Base-by-base conservation (phyloP, 768 basidiomycete genomes). In the Lentinus tigrinus region DNA sequence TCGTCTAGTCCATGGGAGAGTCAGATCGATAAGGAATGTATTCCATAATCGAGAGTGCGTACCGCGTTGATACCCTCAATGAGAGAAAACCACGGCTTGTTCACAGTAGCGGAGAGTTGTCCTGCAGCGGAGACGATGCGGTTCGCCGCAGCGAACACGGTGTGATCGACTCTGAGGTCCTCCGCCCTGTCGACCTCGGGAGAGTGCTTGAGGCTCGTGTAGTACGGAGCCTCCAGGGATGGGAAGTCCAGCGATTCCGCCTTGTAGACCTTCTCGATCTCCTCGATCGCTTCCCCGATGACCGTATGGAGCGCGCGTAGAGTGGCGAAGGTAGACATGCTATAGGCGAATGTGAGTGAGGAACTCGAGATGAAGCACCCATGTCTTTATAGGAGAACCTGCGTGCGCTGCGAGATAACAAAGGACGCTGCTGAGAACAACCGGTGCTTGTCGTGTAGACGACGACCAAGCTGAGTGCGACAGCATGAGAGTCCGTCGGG, bases 61-160 rank as follows among this genome's bases (percentile, higher is more conserved):
- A 46, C 43, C 9, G 43, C 19, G 21, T 46, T 46, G 4, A 46
- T 46, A 11, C 43, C 86, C 67, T 89, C 89, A 63, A 86, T 88
- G 8, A 91, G 73, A 21, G 81, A 79, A 28, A 87, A 71, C 69
- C 89, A 88, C 31, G 88, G 87, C 8, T 73, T 73, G 65, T 89
- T 86, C n/a, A 88, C 83, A n/a, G 80, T 83, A 4, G 77, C 81
- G 5, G 79, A 73, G 54, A 90, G 71, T 64, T 90, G 88, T 2
- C 83, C 85, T 19, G 84, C 81, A 2, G 88, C 87, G 34, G 87
- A 82, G 31, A 89, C 78, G 48, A 89, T 84, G 60, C 76, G 78
- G 52, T 80, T 81, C 40, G 84, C 82, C 7, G 88, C 43, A 8
- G 43, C 43, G 43, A 46, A 46, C 19, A 46, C 43, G 21, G 43